Base-by-base conservation (phyloP, 2,329 filamentous ascomycete genomes). In the Ilyonectria robusta region DNA sequence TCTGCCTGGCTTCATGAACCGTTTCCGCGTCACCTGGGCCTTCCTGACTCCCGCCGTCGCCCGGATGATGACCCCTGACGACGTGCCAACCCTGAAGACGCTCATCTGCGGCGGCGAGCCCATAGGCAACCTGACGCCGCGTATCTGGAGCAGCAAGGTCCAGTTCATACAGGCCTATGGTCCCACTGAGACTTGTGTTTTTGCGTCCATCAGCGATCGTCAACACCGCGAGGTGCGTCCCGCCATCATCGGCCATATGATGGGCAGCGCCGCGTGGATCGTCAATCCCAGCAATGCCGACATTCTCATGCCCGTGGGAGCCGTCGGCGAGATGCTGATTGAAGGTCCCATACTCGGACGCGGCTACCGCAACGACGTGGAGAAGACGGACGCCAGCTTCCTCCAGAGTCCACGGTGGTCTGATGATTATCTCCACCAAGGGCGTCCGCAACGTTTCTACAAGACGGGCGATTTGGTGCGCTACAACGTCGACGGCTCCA, bases 361-460 rank as follows among this genome's bases (percentile, higher is more conserved):
- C 13, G 70, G 69, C 0, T 72, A 72, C 29, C 56, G 68, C 10
- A 47, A 61, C 10, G 60, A 69, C 29, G 6, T 23, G 1, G 54
- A 56, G 8, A 55, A 58, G 57, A 68, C 58, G 15, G 23, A 23
- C 11, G 58, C 37, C 17, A 26, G 35, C 29, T 62, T 62, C 55
- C 26, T 66, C 9, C 23, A 40, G n/a, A 19, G 44, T 23, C 56
- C 58, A 40, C 31, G 26, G 13, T 65, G 58, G 63, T 42, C 33
- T 9, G 7, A n/a, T n/a, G 26, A 57, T 1, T 85, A 82, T 59
- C 72, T 85, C 51, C 86, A 86, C 40, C 81, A 87, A 10, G 42
- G 10, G n/a, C n/a, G 58, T 0, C 11, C 19, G 0, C 51, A 69
- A 8, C 48, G 72, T 0, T 60, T 75, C 59, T 75, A 75, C 17